Base-by-base conservation (phyloP, 2,329 filamentous ascomycete species). In the Fusarium praegraminearum region DNA sequence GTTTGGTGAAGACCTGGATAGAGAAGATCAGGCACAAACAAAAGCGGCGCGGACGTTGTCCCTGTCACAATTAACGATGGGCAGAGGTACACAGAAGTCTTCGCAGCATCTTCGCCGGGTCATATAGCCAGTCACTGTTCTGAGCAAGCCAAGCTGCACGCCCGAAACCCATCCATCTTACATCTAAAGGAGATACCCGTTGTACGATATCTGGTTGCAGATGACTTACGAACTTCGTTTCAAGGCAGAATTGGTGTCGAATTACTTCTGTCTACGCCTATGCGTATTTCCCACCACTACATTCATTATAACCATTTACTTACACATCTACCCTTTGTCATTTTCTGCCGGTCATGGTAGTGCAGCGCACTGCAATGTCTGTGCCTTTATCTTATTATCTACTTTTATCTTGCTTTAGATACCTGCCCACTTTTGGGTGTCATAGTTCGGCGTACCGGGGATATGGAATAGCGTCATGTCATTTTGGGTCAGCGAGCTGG, bases 1-100 rank as follows among this genome's bases (percentile, higher is more conserved):
- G 6, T 83, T 81, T 62, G 80, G 80, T 1, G 83, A 82, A 76
- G 82, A 82, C 73, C 77, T 82, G 65, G 80, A 80, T 28, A 80
- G 80, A 22, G 79, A 80, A 51, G 77, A 79, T 12, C 72, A 78
- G 22, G 78, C 77, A 46, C 78, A 79, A 52, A 85, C 86, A 66
- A 87, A 82, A 75, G 87, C 89, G 2, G 87, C 87, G 24, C 86
- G 87, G 68, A 90, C 88, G 44, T 83, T 93, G 73, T 92, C 87
- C 30, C 81, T 91, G 13, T 87, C 87, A 63, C 87, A 88, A 74
- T 77, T 90, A 71, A 90, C 87, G 1, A 79, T 86, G 70, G 80
- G 65, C 15, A 73, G 66, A 46, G 62, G 57, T 50, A 49, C 68
- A 18, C 68, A 70, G 41, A 65, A 57, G 33, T 60, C 69, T 49